phyloP scores from a whole-genome alignment of 768 basidiomycete genomes.

The Polyporus arcularius region DNA sequence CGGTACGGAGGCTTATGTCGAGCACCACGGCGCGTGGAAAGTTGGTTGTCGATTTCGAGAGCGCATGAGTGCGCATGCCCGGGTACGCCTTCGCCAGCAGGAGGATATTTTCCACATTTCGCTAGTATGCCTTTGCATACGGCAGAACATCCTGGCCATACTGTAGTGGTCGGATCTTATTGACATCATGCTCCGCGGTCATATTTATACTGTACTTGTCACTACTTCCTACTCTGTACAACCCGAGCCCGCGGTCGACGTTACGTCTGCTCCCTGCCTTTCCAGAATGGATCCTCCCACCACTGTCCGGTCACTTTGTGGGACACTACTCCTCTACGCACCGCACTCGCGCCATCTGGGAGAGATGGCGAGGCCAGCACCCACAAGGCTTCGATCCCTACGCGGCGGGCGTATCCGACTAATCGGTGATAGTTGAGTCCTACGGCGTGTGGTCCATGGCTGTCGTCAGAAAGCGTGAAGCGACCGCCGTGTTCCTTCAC shows the following conservation, averaged over 20 bases:
- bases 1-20: background rate
- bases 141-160: too few relatives aligned
- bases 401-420: constrained; percentile 59
- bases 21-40: background rate
- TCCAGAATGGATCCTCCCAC: constrained; percentile 62
- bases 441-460: constrained; percentile 87
- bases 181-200: too few relatives aligned
- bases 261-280: constrained; percentile 25
- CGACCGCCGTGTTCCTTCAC: constrained; percentile 70
- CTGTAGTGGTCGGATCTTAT: too few relatives aligned
- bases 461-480: constrained; percentile 91
- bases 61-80: too few relatives aligned
- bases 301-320: constrained; percentile 52
- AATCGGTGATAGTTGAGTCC: constrained; percentile 80
- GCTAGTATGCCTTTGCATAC: too few relatives aligned
- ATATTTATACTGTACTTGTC: too few relatives aligned
- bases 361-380: constrained; percentile 45
- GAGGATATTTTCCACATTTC: too few relatives aligned
- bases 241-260: too few relatives aligned
- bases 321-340: constrained; percentile 47
- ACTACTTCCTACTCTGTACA: too few relatives aligned
- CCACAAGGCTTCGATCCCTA: constrained; percentile 70
- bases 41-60: background rate
- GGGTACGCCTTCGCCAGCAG: too few relatives aligned
- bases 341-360: constrained; percentile 34